phyloP scores from a whole-genome alignment of 495 filamentous ascomycete genomes.

The Cudoniella acicularis region DNA sequence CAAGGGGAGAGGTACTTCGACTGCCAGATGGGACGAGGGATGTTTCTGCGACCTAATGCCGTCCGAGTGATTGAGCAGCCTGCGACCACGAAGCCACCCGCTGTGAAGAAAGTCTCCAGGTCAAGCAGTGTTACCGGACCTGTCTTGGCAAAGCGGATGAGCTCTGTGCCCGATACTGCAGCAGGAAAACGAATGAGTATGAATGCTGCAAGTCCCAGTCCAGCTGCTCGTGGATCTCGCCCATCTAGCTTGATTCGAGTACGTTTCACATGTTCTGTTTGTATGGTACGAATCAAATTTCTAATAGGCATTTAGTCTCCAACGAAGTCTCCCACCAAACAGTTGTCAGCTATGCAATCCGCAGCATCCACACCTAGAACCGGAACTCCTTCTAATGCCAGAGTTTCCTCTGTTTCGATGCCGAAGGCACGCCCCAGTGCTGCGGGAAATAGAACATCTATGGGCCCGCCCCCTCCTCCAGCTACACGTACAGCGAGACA shows the following conservation, averaged over 20 bases:
- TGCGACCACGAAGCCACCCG: conserved; percentile 38
- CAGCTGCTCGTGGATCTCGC: conserved; percentile 46
- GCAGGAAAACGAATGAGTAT: conserved; percentile 61
- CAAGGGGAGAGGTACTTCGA: conserved; percentile 89
- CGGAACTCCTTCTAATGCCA: conserved; percentile 50
- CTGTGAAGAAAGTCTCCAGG: conserved; percentile 30
- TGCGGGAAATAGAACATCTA: conserved; percentile 52
- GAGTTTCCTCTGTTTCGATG: conserved; percentile 35
- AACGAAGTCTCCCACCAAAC: conserved; percentile 77
- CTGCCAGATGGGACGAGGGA: conserved; percentile 73
- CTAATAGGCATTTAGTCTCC: conserved; percentile 55
- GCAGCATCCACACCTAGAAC: conserved; percentile 55
- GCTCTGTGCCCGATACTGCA: conserved; percentile 42
- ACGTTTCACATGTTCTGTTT: conserved; percentile 25
- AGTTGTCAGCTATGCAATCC: conserved; percentile 56
- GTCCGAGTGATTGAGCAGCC: conserved; percentile 51
- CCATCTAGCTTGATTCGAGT: conserved; percentile 58
- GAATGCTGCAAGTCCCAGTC: conserved; percentile 64
- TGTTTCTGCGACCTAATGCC: conserved; percentile 76
- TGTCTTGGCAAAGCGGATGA: conserved; percentile 27
- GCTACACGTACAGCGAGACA: conserved; percentile 21
- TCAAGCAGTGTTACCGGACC: conserved; percentile 36
- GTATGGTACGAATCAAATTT: conserved; percentile 1
- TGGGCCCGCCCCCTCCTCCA: conserved; percentile 55
- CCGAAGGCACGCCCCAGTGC: conserved; percentile 51